phyloP scores from a whole-genome alignment of 176 grass and related monocot genomes.

The Lolium rigidum region DNA sequence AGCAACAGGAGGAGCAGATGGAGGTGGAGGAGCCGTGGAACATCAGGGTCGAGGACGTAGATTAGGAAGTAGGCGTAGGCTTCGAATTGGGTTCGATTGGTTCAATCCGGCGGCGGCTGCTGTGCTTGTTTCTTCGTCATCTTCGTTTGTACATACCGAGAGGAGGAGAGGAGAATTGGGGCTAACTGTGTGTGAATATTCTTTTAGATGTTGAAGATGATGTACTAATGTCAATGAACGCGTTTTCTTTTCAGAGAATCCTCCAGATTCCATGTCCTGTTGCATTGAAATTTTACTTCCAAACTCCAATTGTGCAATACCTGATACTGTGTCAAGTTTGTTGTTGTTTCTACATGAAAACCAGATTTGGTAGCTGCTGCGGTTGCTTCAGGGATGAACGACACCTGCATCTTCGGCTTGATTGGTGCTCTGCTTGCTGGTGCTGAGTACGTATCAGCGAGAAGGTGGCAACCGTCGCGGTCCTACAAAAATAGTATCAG shows the following conservation, averaged over 20 bases:
- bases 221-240: conserved; percentile 14
- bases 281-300: too few species aligned
- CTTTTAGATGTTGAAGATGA: neutral
- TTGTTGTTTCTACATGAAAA: neutral
- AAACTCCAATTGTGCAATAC: too few species aligned
- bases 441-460: neutral
- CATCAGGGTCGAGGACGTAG: conserved; percentile 58
- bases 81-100: conserved; percentile 45
- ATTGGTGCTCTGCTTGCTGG: neutral
- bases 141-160: neutral
- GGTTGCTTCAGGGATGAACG: conserved; percentile 16
- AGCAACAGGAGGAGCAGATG: neutral
- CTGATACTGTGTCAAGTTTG: too few species aligned
- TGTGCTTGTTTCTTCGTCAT: conserved; percentile 24
- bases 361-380: neutral
- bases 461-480: neutral
- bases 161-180: neutral
- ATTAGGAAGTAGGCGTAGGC: conserved; percentile 44
- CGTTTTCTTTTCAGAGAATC: neutral
- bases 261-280: fast-evolving
- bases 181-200: neutral
- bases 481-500: neutral
- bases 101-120: conserved; percentile 30
- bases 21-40: conserved; percentile 41
- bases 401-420: neutral